These are phyloP conservation scores for Aphanomyces cochlioides DNA, from an alignment of 352 stramenopile genomes.

Conservation along the genomic window DNA sequence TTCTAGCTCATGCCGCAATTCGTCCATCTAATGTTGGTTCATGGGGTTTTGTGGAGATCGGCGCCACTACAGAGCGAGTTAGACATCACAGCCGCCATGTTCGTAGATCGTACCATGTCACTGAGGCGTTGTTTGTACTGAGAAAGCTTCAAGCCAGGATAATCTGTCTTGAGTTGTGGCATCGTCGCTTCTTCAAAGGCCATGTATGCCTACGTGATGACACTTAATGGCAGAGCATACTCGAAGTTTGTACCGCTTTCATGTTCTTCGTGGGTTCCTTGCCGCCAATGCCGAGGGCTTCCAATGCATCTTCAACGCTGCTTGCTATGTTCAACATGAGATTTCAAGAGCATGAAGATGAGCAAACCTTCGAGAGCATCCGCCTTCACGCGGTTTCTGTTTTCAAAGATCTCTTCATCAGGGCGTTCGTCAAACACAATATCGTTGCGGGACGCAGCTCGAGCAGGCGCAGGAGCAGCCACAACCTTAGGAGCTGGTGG, in stretches of 20 bases:
- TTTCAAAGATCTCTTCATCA: slow-evolving; percentile 39
- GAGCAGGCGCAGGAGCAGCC: slow-evolving; percentile 30
- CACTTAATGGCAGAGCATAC: neutral
- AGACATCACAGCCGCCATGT: slow-evolving; percentile 18
- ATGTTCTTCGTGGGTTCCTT: slow-evolving; percentile 56
- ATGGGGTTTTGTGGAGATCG: slow-evolving; percentile 71
- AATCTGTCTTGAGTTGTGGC: slow-evolving; percentile 65
- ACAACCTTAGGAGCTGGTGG: slow-evolving; percentile 35
- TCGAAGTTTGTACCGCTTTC: slow-evolving; percentile 45
- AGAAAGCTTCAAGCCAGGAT: slow-evolving; percentile 67
- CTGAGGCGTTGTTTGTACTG: slow-evolving; percentile 81
- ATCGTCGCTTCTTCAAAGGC: slow-evolving; percentile 72
- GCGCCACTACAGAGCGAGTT: slow-evolving; percentile 50
- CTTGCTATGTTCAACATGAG: slow-evolving; percentile 45
- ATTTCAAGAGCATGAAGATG: neutral
- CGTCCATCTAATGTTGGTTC: slow-evolving; percentile 47
- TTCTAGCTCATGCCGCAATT: too few species aligned
- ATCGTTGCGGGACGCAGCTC: slow-evolving; percentile 42
- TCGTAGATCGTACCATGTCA: slow-evolving; percentile 50
- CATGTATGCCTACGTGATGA: slow-evolving; percentile 54
- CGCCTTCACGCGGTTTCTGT: slow-evolving; percentile 46
- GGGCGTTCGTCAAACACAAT: slow-evolving; percentile 58
- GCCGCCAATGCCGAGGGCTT: slow-evolving; percentile 49
- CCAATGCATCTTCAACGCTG: slow-evolving; percentile 59
- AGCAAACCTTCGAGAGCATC: slow-evolving; percentile 25